Conservation (phyloP, 148 eudicot species). For the Talinum fruticosum region DNA sequence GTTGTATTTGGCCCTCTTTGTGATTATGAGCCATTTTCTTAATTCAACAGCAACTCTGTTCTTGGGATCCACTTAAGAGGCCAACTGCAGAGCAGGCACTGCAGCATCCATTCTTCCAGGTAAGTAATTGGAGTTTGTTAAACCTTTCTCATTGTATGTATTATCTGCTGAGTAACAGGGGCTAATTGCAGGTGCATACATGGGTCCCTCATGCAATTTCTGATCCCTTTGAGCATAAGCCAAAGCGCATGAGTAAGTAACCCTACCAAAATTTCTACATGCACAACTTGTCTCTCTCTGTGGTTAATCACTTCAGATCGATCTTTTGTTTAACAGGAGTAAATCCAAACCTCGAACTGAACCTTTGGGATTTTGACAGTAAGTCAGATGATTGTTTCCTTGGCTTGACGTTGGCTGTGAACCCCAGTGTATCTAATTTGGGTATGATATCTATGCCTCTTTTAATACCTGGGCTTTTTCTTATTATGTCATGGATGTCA, state of each 20-base stretch:
- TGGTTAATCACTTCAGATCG: background rate
- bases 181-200: conserved; percentile 41
- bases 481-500: background rate
- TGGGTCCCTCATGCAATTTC: conserved; percentile 59
- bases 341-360: conserved; percentile 84
- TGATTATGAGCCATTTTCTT: conserved; percentile 11
- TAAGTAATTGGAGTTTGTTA: conserved; percentile 28
- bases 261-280: background rate
- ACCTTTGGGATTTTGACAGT: conserved; percentile 77
- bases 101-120: conserved; percentile 86
- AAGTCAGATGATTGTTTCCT: conserved; percentile 81
- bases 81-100: conserved; percentile 87
- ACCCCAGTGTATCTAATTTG: conserved; percentile 58
- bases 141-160: conserved; percentile 10
- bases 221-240: conserved; percentile 52
- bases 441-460: conserved; percentile 44
- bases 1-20: background rate
- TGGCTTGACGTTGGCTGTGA: conserved; percentile 83
- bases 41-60: conserved; percentile 57
- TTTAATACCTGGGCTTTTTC: background rate
- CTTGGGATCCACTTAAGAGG: conserved; percentile 87
- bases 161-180: conserved; percentile 26
- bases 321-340: conserved; percentile 38
- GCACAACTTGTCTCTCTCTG: background rate
- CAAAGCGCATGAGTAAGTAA: conserved; percentile 43